A percentile compares a stretch with the other conserved stretches of the same genome.
Conservation (phyloP, 176 grass and related monocot genomes). For the Tillandsia leiboldiana region DNA sequence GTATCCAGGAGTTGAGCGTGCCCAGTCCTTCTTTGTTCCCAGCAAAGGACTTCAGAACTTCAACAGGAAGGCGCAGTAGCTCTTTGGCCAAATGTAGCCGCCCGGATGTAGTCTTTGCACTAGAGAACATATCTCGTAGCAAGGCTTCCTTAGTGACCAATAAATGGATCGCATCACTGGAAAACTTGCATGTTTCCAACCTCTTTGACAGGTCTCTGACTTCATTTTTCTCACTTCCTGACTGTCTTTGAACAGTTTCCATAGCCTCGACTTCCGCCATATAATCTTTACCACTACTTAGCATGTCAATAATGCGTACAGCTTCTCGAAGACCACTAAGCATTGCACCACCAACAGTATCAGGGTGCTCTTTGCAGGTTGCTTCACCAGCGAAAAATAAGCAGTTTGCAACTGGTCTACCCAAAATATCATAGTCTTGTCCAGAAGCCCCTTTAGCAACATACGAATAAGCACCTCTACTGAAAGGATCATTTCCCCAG, state of each 20-base stretch:
- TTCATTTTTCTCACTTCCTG: slow-evolving; percentile 88
- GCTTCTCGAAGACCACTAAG: slow-evolving; percentile 96
- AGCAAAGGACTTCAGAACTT: slow-evolving; percentile 81
- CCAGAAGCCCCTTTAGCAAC: slow-evolving; percentile 91
- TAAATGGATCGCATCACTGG: slow-evolving; percentile 43
- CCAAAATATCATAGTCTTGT: slow-evolving; percentile 88
- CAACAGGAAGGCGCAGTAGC: slow-evolving; percentile 51
- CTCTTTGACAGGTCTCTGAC: slow-evolving; percentile 71
- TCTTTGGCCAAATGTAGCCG: slow-evolving; percentile 86
- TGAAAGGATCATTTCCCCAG: slow-evolving; percentile 94
- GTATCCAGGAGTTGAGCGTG: slow-evolving; percentile 87
- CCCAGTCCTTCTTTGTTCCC: slow-evolving; percentile 82
- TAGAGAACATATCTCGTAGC: slow-evolving; percentile 89
- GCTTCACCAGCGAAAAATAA: slow-evolving; percentile 97
- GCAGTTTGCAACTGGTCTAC: slow-evolving; percentile 78
- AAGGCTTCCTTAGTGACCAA: slow-evolving; percentile 60
- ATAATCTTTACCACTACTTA: slow-evolving; percentile 67
- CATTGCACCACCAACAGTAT: slow-evolving; percentile 99
- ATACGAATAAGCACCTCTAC: slow-evolving; percentile 90
- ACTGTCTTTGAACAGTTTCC: slow-evolving; percentile 59
- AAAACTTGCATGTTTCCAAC: slow-evolving; percentile 73
- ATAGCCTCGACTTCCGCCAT: slow-evolving; percentile 79
- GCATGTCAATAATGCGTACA: slow-evolving; percentile 76
- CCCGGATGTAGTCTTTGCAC: slow-evolving; percentile 80
- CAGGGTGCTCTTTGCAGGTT: slow-evolving; percentile 97